phyloP scores from a whole-genome alignment of 371 early-diverging fungal species.

The Catenaria anguillulae region DNA sequence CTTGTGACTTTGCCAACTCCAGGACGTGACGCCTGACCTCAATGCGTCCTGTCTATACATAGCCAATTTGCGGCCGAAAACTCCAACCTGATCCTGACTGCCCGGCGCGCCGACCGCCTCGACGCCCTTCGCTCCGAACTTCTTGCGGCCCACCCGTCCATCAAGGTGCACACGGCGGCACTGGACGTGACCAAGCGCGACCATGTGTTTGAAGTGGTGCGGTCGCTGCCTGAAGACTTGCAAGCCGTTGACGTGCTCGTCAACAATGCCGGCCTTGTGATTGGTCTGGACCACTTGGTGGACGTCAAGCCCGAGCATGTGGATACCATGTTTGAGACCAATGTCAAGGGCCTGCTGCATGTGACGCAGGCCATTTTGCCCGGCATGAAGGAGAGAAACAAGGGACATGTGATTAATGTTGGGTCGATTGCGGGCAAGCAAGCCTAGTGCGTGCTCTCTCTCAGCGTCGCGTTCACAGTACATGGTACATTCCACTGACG shows the following conservation, averaged over 20 bases:
- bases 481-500: neutral
- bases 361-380: slow-evolving; percentile 74
- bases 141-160: slow-evolving; percentile 27
- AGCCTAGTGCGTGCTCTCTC: slow-evolving; percentile 14
- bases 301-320: slow-evolving; percentile 43
- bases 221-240: slow-evolving; percentile 36
- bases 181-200: slow-evolving; percentile 58
- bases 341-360: slow-evolving; percentile 45
- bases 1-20: neutral
- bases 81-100: slow-evolving; percentile 61
- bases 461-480: neutral
- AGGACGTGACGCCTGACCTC: neutral
- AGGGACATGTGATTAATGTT: slow-evolving; percentile 78
- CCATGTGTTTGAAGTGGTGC: slow-evolving; percentile 38
- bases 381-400: slow-evolving; percentile 53
- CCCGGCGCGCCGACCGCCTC: slow-evolving; percentile 59
- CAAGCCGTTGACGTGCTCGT: slow-evolving; percentile 58
- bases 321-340: slow-evolving; percentile 76
- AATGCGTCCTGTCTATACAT: slow-evolving; percentile 19
- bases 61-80: slow-evolving; percentile 71
- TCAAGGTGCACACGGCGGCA: slow-evolving; percentile 40
- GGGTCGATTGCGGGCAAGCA: slow-evolving; percentile 62
- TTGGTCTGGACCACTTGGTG: slow-evolving; percentile 62
- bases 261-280: slow-evolving; percentile 58
- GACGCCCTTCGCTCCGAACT: slow-evolving; percentile 38